A percentile compares a stretch with the other conserved stretches of the same genome.
Evolutionary conservation across 257 asterid genomes (phyloP).

Genomic region (Gardenia jasminoides): DNA sequence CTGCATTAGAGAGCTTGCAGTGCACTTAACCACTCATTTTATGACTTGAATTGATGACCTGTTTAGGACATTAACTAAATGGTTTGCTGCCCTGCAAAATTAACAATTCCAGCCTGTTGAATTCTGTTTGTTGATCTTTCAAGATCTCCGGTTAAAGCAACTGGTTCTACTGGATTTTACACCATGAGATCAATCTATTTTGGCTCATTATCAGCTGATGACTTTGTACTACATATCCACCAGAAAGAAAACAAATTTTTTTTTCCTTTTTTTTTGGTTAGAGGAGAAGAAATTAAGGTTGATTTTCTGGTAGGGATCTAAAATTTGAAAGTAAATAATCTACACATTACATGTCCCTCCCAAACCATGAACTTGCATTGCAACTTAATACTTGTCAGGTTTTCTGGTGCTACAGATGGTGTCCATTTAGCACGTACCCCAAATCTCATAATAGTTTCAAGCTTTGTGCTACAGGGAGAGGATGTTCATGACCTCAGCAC

Average conservation of each 20-base stretch:
- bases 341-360: not conserved
- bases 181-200: not conserved
- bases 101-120: not conserved
- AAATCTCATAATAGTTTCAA: no score
- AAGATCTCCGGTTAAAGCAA: not conserved
- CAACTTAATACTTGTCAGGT: not conserved
- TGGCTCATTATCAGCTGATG: not conserved
- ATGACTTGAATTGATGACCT: not conserved
- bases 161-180: not conserved
- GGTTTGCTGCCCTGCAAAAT: not conserved
- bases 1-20: not conserved
- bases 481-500: not conserved
- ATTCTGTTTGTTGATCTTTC: not conserved
- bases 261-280: no score
- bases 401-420: not conserved
- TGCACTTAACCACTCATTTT: not conserved
- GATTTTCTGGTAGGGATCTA: not conserved
- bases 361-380: not conserved
- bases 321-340: not conserved
- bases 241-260: no score
- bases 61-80: not conserved
- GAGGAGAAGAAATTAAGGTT: no score
- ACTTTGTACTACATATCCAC: not conserved
- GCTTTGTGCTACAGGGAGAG: not conserved
- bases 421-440: not conserved